Conservation (phyloP, 768 basidiomycete genomes). For the Aureoboletus auriporus region DNA sequence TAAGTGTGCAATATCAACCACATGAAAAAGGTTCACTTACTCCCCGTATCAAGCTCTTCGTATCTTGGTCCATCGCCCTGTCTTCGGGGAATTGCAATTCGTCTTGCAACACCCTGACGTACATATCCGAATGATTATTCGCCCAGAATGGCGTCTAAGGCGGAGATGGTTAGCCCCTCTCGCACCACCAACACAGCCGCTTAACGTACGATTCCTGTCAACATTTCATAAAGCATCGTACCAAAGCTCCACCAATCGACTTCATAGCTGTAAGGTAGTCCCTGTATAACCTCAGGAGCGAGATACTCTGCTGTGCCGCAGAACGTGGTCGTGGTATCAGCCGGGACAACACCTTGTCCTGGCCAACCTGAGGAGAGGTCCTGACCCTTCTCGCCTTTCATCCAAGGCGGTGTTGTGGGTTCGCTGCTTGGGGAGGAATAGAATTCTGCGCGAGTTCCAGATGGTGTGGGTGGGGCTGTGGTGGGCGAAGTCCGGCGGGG, state of each 20-base stretch:
- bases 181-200: constrained; percentile 3
- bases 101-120: constrained; percentile 86
- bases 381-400: constrained; percentile 57
- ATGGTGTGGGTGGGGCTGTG: constrained; percentile 58
- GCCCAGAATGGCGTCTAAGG: constrained; percentile 88
- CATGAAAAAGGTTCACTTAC: constrained; percentile 44
- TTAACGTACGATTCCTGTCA: constrained; percentile 79
- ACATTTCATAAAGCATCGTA: constrained; percentile 96
- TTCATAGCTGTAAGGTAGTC: constrained; percentile 85
- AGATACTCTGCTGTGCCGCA: constrained; percentile 97
- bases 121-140: constrained; percentile 93
- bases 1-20: constrained; percentile 2
- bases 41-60: constrained; percentile 91
- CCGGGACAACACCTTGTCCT: constrained; percentile 41
- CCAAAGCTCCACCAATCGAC: constrained; percentile 99
- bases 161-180: constrained; percentile 12
- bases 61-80: constrained; percentile 89
- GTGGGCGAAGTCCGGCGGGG: constrained; percentile 46
- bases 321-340: constrained; percentile 80
- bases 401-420: constrained; percentile 70
- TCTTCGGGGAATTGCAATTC: constrained; percentile 89
- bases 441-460: constrained; percentile 49
- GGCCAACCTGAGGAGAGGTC: constrained; percentile 58
- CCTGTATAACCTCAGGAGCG: constrained; percentile 95
- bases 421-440: constrained; percentile 40